Evolutionary conservation across 1,139 yeast species (phyloP).

Genomic region (Debaryomycetaceae sp.): DNA sequence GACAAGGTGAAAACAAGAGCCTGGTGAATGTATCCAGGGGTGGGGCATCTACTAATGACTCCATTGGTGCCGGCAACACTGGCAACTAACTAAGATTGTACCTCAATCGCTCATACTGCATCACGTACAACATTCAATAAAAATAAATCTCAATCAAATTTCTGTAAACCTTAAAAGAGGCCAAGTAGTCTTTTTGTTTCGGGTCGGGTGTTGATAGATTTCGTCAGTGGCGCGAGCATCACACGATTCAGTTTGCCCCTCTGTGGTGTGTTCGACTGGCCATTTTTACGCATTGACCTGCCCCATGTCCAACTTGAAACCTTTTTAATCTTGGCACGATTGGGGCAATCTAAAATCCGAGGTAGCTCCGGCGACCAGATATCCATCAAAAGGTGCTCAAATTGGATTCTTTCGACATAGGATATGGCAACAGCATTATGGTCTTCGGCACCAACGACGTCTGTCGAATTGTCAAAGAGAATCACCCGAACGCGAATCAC

Average conservation of each 20-base stretch:
- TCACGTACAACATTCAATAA: too few species aligned
- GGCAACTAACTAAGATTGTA: conserved; percentile 23
- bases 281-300: too few species aligned
- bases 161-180: conserved; percentile 1
- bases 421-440: background rate
- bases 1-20: conserved; percentile 49
- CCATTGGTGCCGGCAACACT: conserved; percentile 31
- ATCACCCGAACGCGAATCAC: conserved; percentile 1
- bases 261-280: too few species aligned
- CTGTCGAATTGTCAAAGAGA: conserved; percentile 1
- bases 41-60: conserved; percentile 29
- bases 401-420: conserved; percentile 1
- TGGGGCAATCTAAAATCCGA: background rate
- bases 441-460: background rate
- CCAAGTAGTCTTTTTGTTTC: conserved; percentile 2
- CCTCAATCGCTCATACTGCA: too few species aligned
- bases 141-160: too few species aligned
- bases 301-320: too few species aligned
- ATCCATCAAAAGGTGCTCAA: conserved; percentile 4
- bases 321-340: too few species aligned
- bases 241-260: too few species aligned
- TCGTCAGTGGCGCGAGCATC: too few species aligned
- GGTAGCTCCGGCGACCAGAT: conserved; percentile 8
- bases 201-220: too few species aligned
- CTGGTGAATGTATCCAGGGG: conserved; percentile 16